phyloP scores from a whole-genome alignment of 2,329 filamentous ascomycete species.

The Sarocladium strictum region DNA sequence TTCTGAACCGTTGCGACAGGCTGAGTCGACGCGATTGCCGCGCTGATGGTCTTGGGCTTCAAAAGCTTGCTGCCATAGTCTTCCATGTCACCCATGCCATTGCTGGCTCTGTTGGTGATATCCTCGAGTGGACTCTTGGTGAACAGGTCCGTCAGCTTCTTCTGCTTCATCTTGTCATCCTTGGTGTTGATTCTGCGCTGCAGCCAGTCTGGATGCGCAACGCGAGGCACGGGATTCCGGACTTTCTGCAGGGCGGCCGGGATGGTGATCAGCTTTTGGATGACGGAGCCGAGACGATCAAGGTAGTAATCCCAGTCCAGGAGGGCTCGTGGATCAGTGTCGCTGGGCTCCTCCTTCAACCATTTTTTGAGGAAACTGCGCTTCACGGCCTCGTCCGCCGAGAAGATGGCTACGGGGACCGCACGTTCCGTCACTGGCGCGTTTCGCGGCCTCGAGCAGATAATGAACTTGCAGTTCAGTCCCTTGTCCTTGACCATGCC shows the following conservation, averaged over 20 bases:
- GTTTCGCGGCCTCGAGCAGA: slow-evolving; percentile 78
- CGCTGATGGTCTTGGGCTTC: slow-evolving; percentile 55
- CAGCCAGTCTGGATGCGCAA: slow-evolving; percentile 94
- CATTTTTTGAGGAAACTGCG: slow-evolving; percentile 88
- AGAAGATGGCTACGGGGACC: slow-evolving; percentile 94
- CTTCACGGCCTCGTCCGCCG: slow-evolving; percentile 83
- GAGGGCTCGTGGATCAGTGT: slow-evolving; percentile 83
- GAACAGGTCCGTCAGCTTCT: slow-evolving; percentile 95
- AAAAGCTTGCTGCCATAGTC: slow-evolving; percentile 69
- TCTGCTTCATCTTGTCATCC: slow-evolving; percentile 96
- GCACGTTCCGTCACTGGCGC: slow-evolving; percentile 93
- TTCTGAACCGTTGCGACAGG: slow-evolving; percentile 49
- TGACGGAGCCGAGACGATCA: slow-evolving; percentile 91
- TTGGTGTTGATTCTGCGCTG: slow-evolving; percentile 90
- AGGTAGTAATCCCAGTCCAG: slow-evolving; percentile 98
- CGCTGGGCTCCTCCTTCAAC: slow-evolving; percentile 85
- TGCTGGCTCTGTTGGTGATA: slow-evolving; percentile 58
- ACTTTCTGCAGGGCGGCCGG: slow-evolving; percentile 94
- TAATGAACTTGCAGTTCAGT: slow-evolving; percentile 99
- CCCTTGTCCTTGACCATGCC: slow-evolving; percentile 99
- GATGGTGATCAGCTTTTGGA: slow-evolving; percentile 98
- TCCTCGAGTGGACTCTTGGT: slow-evolving; percentile 64
- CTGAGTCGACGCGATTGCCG: slow-evolving; percentile 51
- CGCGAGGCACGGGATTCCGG: slow-evolving; percentile 86
- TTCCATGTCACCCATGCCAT: slow-evolving; percentile 63